Base-by-base conservation (phyloP, 2,329 filamentous ascomycete genomes). In the Alternaria hordeiaustralica region DNA sequence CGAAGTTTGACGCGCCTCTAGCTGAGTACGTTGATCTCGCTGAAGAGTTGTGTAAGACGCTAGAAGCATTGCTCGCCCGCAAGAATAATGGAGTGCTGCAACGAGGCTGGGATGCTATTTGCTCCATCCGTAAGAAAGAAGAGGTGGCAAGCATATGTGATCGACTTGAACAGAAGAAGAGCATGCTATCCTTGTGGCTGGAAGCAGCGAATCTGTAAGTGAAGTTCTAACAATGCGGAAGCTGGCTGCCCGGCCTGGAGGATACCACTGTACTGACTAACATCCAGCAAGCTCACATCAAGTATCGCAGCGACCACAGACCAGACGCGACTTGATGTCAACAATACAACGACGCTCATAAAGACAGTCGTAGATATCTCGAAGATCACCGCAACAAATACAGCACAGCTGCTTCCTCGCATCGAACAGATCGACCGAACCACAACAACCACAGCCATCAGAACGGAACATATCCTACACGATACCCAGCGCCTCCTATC, bases 151-250 rank as follows among this genome's bases (percentile, higher is more conserved):
- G 15, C 49, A 53, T 36, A 36, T 53, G 49, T 3, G 49, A 23
- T 53, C 49, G 49, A 18, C 49, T 53, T 0, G 49, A 53, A 18
- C 25, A 53, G 26, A 53, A 53, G 12, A 33, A 53, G 20, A 33
- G 25, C 6, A 53, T 12, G 0, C 13, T 53, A 5, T 36, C n/a
- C 4, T 18, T 53, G 1, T 53, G 49, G 25, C 7, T 53, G 18
- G 18, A 33, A 13, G 26, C 49, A 9, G 49, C n/a, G 8, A 53
- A 53, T 28, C 28, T 53, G 49, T 53, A 23, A 36, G 49, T 10
- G 5, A 1, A 26, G 6, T 49, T 6, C 7, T 0, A 41, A 10
- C 0, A 1, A 11, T 3, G 3, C 5, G 1, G 9, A 11, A 41
- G 5, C 36, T 18, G 15, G 1, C 9, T 2, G 3, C 2, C 15